Evolutionary conservation across 768 basidiomycete species (phyloP), one percentile per base, ranked within the genome.

Genomic region (Russula brevipes): DNA sequence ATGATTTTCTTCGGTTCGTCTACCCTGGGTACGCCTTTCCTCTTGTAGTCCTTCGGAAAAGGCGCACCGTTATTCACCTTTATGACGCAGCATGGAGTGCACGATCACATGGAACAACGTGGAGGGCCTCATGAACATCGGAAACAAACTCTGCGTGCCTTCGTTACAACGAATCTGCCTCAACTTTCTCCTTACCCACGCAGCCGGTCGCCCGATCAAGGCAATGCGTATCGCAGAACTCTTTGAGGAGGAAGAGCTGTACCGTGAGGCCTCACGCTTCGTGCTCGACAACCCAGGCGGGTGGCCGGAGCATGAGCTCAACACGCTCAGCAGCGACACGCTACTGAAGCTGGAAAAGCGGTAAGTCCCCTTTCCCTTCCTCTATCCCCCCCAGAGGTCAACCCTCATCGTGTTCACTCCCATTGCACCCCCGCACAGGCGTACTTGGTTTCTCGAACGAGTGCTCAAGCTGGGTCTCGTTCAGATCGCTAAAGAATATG

Each of bases 31-130:
- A 74, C 70, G 88, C 75, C 16, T 45, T 58, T 14, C n/a, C n/a
- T n/a, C 2, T 24, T 24, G 3, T 24, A 2, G n/a, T 19, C 4
- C 17, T 24, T 31, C 31, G 5, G 8, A 31, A 35, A 2, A 11
- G 36, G 14, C 45, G 16, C 9, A 31, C 12, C 58, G 41, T 14
- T 9, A 51, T 57, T 64, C 55, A 41, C 53, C 24, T 59, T 42
- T 39, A 42, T 53, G 63, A 9, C 68, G 55, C 39, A 91, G 89
- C 66, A 79, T 95, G 59, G 89, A 94, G 66, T 96, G 94, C 75
- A 91, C 91, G 9, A 94, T 96, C 58, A 89, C 91, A 0, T 98
- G 94, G 92, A 90, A 91, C 69, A 97, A 97, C 72, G 95, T 93
- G 33, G 93, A 92, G 69, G 87, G 88, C 45, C 81, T 93, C 46